Conservation (phyloP, 106 monocot species). For the Dendrobium nobile region DNA sequence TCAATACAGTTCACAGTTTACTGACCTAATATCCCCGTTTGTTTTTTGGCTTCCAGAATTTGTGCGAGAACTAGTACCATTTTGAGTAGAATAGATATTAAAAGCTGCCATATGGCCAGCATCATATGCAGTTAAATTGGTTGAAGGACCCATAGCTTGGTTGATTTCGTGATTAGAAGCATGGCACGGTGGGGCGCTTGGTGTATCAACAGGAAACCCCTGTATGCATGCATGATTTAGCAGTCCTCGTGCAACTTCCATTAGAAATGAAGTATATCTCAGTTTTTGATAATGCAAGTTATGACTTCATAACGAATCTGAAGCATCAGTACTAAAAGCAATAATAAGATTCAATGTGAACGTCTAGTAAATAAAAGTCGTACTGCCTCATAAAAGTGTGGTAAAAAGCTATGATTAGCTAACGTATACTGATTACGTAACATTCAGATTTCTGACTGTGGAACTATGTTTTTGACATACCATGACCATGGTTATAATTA, state of each 20-base stretch:
- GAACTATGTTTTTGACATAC: background rate
- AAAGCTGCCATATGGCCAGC: slow-evolving; percentile 13
- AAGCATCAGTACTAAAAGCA: background rate
- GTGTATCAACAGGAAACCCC: slow-evolving; percentile 33
- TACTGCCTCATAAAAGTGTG: background rate
- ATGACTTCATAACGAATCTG: background rate
- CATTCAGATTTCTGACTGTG: background rate
- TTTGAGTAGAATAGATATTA: slow-evolving; percentile 22
- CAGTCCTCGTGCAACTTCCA: background rate
- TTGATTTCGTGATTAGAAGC: slow-evolving; percentile 34
- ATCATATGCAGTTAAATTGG: slow-evolving; percentile 11
- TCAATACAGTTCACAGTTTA: too few relatives aligned
- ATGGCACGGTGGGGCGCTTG: slow-evolving; percentile 86
- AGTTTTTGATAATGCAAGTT: background rate
- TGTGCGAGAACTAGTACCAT: slow-evolving; percentile 4
- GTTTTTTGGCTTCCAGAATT: slow-evolving; percentile 19
- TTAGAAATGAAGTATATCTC: background rate
- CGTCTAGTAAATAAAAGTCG: background rate
- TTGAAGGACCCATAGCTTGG: slow-evolving; percentile 22
- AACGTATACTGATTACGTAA: background rate
- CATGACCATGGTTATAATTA: background rate
- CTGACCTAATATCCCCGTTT: slow-evolving; percentile 33
- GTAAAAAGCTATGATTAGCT: background rate
- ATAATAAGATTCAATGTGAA: background rate
- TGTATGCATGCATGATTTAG: background rate